Evolutionary conservation across 805 yeast genomes (phyloP), one percentile per base, ranked within the genome.

Genomic region (Kodamaea neixiangensis): DNA sequence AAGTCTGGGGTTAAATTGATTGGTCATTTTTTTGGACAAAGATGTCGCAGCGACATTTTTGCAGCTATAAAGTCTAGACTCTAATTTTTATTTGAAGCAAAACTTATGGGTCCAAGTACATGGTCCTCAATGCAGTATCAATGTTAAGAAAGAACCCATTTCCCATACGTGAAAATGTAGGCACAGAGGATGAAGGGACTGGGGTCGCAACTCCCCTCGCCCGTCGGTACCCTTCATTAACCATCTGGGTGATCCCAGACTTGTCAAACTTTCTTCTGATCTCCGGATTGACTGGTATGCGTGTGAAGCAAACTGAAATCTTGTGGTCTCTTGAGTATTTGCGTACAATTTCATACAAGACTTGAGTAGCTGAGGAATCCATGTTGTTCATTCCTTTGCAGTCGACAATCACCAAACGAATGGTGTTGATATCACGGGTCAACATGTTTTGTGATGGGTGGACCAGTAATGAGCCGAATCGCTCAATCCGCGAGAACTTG

Each of bases 321-420:
- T 75, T 75, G 44, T 86, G 73, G 14, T 65, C 72, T n/a, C 69
- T 71, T 29, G 55, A 53, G 62, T 89, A 89, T 11, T 75, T 69
- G 2, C 65, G 58, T 3, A 90, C 68, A n/a, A 87, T 81, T 54
- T 84, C 89, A 49, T 66, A 63, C 41, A 91, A 68, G 2, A 84
- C 84, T 56, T 88, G 91, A 0, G 88, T 84, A 0, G 96, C 96
- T 0, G 89, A 79, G 0, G 96, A 81, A 58, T 90, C 97, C 49
- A 90, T 77, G 3, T 77, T 78, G 2, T 87, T 81, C 96, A 91
- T 87, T 1, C 96, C 96, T 50, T 85, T 78, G 55, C 92, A 67
- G 59, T 90, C 96, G 58, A 90, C 80, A 1, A 91, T 73, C n/a
- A 90, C 73, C 53, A 79, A 77, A 52, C 79, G 75, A 37, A 83